Base-by-base conservation (phyloP, 371 early-diverging fungal genomes). In the Mortierella sp. region DNA sequence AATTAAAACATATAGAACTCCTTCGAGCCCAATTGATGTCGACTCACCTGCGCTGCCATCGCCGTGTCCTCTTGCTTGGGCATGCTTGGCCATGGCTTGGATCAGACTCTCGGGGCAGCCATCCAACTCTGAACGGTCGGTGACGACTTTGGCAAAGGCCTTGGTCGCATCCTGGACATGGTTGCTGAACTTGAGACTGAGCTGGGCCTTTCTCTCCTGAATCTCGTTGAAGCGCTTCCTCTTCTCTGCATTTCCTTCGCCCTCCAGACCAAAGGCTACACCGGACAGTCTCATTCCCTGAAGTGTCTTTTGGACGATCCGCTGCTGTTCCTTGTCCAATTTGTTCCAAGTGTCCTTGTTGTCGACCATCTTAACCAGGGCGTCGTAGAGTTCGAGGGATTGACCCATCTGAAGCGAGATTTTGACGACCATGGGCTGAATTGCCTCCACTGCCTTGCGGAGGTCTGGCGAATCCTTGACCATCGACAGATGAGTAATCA, bases 131-230 rank as follows among this genome's bases (percentile, higher is more conserved):
- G 81, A 24, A n/a, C 75, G 75, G 31, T 93, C 88, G 1, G 68
- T 85, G 0, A 93, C 83, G 0, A 92, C 68, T 22, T 86, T 74
- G 24, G 86, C 87, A 76, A 87, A 93, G 4, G 88, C 86, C 58
- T 91, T 92, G n/a, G 92, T 92, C 6, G 90, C 90, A 79, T 93
- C 93, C 75, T 90, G 84, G 0, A 91, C 87, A 70, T 93, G 88
- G 74, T 93, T 92, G 48, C 88, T 86, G 77, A 93, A 93, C 19
- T 74, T 79, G 39, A 90, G 85, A 1, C 89, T 90, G 11, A 93
- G 75, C 44, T 89, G 86, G 0, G 93, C 92, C 65, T 90, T 74
- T 19, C 88, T 86, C 48, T 90, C 90, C 24, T 88, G 89, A 29
- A 92, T 89, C 66, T 89, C 89, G 48, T 91, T 91, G 64, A 90